Percentiles rank a stretch among this genome's conserved stretches.
These are phyloP conservation scores for Waltergamsia citrina DNA, from an alignment of 2,329 filamentous ascomycete species.

Conservation along the genomic window DNA sequence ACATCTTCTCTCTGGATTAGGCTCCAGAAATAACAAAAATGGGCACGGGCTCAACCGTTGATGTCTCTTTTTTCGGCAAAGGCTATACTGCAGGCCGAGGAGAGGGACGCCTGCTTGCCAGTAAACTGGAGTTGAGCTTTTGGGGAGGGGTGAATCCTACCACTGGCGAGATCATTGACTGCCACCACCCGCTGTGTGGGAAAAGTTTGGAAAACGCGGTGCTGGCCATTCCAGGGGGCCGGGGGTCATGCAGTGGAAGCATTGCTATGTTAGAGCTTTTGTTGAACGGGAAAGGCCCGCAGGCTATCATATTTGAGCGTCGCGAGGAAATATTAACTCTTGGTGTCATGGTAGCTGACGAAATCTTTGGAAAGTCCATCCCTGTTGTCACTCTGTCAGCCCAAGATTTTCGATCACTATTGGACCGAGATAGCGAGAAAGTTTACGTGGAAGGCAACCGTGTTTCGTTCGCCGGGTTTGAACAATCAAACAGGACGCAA, in stretches of 20 bases:
- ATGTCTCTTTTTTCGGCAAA: too few species aligned
- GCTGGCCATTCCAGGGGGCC: conserved; percentile 32
- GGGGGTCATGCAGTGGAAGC: conserved; percentile 36
- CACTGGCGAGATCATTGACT: conserved; percentile 31
- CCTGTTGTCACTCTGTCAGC: too few species aligned
- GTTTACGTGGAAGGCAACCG: too few species aligned
- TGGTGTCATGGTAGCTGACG: conserved; percentile 30
- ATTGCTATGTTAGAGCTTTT: conserved; percentile 33
- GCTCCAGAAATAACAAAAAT: too few species aligned
- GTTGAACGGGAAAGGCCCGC: conserved; percentile 24
- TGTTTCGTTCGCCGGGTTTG: background rate
- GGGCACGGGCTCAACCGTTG: too few species aligned
- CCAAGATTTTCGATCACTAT: too few species aligned
- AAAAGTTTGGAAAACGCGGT: conserved; percentile 18
- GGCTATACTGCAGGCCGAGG: too few species aligned
- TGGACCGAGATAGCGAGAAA: too few species aligned
- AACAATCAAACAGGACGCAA: background rate
- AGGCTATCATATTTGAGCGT: conserved; percentile 28
- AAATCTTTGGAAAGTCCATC: conserved; percentile 27
- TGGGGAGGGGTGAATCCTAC: conserved; percentile 31
- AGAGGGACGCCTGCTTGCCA: conserved; percentile 16
- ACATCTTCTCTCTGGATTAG: too few species aligned
- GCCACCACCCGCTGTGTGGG: conserved; percentile 28
- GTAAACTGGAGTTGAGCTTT: conserved; percentile 27
- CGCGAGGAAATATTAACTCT: conserved; percentile 33